phyloP scores from a whole-genome alignment of 768 basidiomycete genomes.

The Daedaleopsis sinensis region DNA sequence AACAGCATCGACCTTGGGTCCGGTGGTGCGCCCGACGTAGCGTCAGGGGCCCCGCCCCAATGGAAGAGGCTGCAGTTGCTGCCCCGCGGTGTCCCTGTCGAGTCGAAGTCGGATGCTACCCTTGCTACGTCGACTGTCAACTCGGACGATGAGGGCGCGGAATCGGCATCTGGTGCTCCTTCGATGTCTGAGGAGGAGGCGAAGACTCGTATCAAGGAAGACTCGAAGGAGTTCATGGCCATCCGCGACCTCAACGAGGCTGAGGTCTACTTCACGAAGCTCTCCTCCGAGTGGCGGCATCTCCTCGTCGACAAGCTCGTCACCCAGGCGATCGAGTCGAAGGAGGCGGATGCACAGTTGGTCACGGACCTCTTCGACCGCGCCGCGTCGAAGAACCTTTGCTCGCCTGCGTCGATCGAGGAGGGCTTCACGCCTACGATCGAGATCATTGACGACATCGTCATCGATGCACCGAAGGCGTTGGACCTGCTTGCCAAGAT shows the following conservation, averaged over 20 bases:
- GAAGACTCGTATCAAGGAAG: constrained; percentile 76
- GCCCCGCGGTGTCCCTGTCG: constrained; percentile 75
- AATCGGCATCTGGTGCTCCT: constrained; percentile 27
- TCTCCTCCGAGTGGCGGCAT: constrained; percentile 66
- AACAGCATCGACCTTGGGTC: constrained; percentile 53
- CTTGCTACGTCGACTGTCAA: constrained; percentile 51
- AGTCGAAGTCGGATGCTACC: constrained; percentile 35
- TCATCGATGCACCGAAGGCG: constrained; percentile 89
- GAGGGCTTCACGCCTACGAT: constrained; percentile 70
- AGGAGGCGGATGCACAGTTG: constrained; percentile 77
- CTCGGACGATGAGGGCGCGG: constrained; percentile 50
- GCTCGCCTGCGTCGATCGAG: constrained; percentile 65
- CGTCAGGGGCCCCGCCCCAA: constrained; percentile 54
- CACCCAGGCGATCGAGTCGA: constrained; percentile 66
- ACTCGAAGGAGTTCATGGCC: constrained; percentile 84
- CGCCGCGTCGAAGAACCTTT: constrained; percentile 60
- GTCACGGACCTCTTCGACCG: constrained; percentile 75
- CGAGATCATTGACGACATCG: constrained; percentile 85
- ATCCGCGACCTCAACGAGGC: constrained; percentile 87
- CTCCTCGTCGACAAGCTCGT: constrained; percentile 78
- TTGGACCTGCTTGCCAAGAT: constrained; percentile 75
- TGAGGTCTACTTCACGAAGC: constrained; percentile 78
- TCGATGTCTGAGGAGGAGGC: constrained; percentile 71
- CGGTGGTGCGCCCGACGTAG: constrained; percentile 47
- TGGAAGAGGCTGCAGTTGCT: constrained; percentile 75